These are phyloP conservation scores for Hawksworthiomyces lignivorus DNA, from an alignment of 2,329 filamentous ascomycete species.

Conservation along the genomic window DNA sequence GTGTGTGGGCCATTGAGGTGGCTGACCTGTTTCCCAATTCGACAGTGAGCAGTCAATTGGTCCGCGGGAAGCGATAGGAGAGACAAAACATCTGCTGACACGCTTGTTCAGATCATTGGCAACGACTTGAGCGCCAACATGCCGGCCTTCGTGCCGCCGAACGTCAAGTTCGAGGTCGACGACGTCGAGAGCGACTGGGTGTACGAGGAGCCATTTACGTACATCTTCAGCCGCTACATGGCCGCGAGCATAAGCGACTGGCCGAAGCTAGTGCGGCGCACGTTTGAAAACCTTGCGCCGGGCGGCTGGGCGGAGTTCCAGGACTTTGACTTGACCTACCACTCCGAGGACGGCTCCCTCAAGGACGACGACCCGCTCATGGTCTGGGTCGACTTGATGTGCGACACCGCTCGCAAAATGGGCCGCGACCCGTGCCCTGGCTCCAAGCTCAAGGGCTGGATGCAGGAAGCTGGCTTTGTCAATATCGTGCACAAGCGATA, in stretches of 20 bases:
- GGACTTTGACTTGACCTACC: slow-evolving; percentile 14
- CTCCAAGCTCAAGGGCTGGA: slow-evolving; percentile 27
- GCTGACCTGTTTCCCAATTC: slow-evolving; percentile 10
- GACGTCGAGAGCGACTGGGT: slow-evolving; percentile 17
- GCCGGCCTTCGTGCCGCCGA: slow-evolving; percentile 16
- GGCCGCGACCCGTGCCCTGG: slow-evolving; percentile 18
- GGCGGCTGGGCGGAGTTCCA: slow-evolving; percentile 20
- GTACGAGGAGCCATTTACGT: slow-evolving; percentile 13
- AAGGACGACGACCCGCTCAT: slow-evolving; percentile 7
- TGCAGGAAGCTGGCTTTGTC: slow-evolving; percentile 41
- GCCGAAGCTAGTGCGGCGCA: slow-evolving; percentile 12
- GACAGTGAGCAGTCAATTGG: neutral
- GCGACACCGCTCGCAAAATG: slow-evolving; percentile 13
- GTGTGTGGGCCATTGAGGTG: slow-evolving; percentile 12
- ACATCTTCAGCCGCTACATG: slow-evolving; percentile 15
- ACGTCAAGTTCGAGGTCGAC: slow-evolving; percentile 17
- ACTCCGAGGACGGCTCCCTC: slow-evolving; percentile 14
- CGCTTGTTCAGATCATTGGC: slow-evolving; percentile 12
- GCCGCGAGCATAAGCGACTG: slow-evolving; percentile 15
- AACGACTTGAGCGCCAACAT: slow-evolving; percentile 18
- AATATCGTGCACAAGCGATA: slow-evolving; percentile 37
- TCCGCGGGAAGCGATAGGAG: no score
- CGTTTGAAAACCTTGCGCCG: slow-evolving; percentile 16
- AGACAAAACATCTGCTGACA: no score
- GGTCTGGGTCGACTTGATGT: slow-evolving; percentile 11